Base-by-base conservation (phyloP, 169 alveolate genomes). In the Besnoitia besnoiti region DNA sequence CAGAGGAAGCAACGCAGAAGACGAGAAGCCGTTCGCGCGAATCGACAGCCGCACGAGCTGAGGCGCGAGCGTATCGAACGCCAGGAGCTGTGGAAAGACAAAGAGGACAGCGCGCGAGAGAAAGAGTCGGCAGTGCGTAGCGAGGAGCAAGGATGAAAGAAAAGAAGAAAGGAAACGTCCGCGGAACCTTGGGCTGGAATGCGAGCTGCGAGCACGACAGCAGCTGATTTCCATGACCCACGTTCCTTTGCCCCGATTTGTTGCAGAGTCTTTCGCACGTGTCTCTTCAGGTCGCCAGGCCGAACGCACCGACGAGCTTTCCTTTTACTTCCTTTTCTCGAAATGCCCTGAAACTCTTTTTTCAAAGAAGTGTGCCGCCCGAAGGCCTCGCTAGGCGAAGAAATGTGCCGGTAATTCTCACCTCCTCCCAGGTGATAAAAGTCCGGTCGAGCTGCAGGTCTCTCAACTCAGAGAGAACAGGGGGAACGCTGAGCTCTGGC, bases 1-100 rank as follows among this genome's bases (percentile, higher is more conserved):
- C n/a, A 67, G 80, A 4, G 80, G 80, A 67, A 35, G 24, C n/a
- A n/a, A n/a, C n/a, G n/a, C n/a, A 19, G 80, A 7, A 55, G 67
- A n/a, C 7, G 80, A 33, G 80, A 67, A n/a, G 80, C n/a, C 80
- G 80, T 67, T 67, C n/a, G 24, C 46, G 8, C 80, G 80, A 30
- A 67, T 30, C 46, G 80, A 67, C 8, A 67, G 44, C 19, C 80
- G 80, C 80, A 30, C 39, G 42, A 67, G 44, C 21, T 33, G 40
- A 24, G 80, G 80, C 46, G 80, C 80, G 47, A 67, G 39, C 40
- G 39, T 0, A 5, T 30, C 39, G n/a, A 67, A 67, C 21, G 44
- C 46, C 39, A 67, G 80, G 12, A 67, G 80, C 80, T 67, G 80
- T 1, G n/a, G 44, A 30, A 5, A 14, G 80, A 7, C 14, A 16